Base-by-base conservation (phyloP, 495 filamentous ascomycete species). In the Aspergillus campestris region DNA sequence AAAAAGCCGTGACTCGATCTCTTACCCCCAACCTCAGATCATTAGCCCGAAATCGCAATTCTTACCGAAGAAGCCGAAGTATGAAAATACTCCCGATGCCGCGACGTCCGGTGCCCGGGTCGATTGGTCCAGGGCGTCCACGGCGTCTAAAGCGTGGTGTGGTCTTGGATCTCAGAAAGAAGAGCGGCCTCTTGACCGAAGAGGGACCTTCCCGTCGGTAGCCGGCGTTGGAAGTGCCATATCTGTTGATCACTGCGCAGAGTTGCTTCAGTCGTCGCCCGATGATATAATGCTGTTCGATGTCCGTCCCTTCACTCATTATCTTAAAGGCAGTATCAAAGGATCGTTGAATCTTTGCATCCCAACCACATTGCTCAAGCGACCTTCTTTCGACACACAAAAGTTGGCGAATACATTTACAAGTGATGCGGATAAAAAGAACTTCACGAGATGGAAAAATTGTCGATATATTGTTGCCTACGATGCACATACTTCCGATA, bases 331-430 rank as follows among this genome's bases (percentile, higher is more conserved):
- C 38, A 79, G 84, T 24, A 86, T 98, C 14, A 59, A 68, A 34
- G 82, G 82, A 6, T 88, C 92, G 0, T 62, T 98, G 37, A 97
- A 94, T 64, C 73, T 98, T 9, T 97, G 94, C 50, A 94, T 97
- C 44, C 92, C 92, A 0, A 98, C 92, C 7, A 98, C 91, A 0
- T 65, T 98, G 32, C 66, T 97, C 34, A 98, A 96, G 63, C 75
- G 92, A 42, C 81, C 85, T 8, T 91, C 92, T 0, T 98, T 91
- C 64, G 89, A 91, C 50, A 76, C 94, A n/a, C 71, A 87, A 44
- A 97, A 94, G 55, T 72, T 98, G 12, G 81, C 86, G 46, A 83
- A 86, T 45, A 96, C 88, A 5, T 94, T 98, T 59, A 85, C 86
- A 50, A 79, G 77, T 35, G 79, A 86, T 34, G 62, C 71, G 12